phyloP scores from a whole-genome alignment of 306 rosid genomes.

The Cicer chorassanicum region DNA sequence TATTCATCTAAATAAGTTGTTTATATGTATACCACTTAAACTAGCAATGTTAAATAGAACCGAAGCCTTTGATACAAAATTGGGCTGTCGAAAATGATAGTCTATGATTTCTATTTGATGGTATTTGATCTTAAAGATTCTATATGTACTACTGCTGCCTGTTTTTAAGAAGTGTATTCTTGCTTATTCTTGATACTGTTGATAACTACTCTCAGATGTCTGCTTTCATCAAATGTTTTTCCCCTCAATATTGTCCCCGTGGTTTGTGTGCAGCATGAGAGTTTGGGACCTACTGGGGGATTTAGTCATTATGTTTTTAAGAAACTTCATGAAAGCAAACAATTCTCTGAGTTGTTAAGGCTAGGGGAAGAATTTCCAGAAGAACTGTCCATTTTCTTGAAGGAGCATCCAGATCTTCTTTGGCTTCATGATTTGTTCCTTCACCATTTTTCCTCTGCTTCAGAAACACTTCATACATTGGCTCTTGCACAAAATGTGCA shows the following conservation, averaged over 20 bases:
- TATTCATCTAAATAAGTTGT: slow-evolving; percentile 27
- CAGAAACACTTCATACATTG: slow-evolving; percentile 82
- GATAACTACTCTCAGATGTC: slow-evolving; percentile 28
- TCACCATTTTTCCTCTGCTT: slow-evolving; percentile 82
- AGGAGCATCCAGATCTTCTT: slow-evolving; percentile 81
- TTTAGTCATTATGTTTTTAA: slow-evolving; percentile 80
- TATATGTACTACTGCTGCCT: slow-evolving; percentile 31
- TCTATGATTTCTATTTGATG: slow-evolving; percentile 15
- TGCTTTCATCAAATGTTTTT: slow-evolving; percentile 30
- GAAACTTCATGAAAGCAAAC: slow-evolving; percentile 72
- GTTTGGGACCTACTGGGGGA: slow-evolving; percentile 94
- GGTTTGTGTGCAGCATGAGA: slow-evolving; percentile 77
- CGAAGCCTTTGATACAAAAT: slow-evolving; percentile 17
- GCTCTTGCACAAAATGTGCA: slow-evolving; percentile 73
- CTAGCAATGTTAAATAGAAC: slow-evolving; percentile 28
- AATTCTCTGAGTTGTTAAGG: slow-evolving; percentile 85
- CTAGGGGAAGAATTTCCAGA: slow-evolving; percentile 96
- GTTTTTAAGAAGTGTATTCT: slow-evolving; percentile 16
- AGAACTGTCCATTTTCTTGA: slow-evolving; percentile 76
- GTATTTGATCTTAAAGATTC: slow-evolving; percentile 20
- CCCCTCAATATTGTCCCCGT: slow-evolving; percentile 38
- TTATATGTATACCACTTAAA: not conserved
- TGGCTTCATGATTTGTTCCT: slow-evolving; percentile 98
- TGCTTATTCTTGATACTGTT: slow-evolving; percentile 17
- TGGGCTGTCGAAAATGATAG: not conserved